These are phyloP conservation scores for Vaccinium corymbosum DNA, from an alignment of 148 eudicot genomes.

Conservation along the genomic window DNA sequence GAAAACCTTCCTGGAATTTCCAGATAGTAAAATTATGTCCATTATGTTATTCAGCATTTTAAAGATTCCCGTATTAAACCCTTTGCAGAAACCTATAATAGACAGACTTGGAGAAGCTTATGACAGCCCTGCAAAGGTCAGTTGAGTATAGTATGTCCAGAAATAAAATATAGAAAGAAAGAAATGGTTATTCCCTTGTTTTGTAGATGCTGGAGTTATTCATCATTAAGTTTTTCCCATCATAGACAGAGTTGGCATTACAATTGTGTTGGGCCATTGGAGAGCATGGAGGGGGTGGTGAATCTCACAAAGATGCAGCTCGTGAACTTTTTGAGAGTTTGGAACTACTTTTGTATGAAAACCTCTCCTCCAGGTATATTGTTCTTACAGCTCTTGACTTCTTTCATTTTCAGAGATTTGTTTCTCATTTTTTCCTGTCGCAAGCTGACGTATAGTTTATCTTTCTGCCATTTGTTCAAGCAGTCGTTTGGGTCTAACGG, in stretches of 20 bases:
- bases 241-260: conserved; percentile 89
- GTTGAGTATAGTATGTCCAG: conserved; percentile 4
- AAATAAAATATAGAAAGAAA: background rate
- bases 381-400: background rate
- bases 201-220: background rate
- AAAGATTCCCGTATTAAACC: conserved; percentile 3
- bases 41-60: background rate
- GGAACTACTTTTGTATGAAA: conserved; percentile 89
- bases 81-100: conserved; percentile 83
- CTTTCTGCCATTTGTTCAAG: conserved; percentile 14
- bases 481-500: conserved; percentile 82
- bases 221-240: conserved; percentile 8
- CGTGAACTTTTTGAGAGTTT: conserved; percentile 96
- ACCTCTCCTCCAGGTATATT: conserved; percentile 82
- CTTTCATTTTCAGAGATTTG: background rate
- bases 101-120: conserved; percentile 97
- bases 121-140: conserved; percentile 88
- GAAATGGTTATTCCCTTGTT: background rate
- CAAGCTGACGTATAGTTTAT: conserved; percentile 24
- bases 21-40: conserved; percentile 7
- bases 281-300: conserved; percentile 98
- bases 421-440: background rate
- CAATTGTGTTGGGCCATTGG: conserved; percentile 99
- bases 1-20: background rate
- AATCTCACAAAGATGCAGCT: conserved; percentile 87